Evolutionary conservation across 2,329 filamentous ascomycete genomes (phyloP).

Genomic region (Phaeosphaeria sp.): DNA sequence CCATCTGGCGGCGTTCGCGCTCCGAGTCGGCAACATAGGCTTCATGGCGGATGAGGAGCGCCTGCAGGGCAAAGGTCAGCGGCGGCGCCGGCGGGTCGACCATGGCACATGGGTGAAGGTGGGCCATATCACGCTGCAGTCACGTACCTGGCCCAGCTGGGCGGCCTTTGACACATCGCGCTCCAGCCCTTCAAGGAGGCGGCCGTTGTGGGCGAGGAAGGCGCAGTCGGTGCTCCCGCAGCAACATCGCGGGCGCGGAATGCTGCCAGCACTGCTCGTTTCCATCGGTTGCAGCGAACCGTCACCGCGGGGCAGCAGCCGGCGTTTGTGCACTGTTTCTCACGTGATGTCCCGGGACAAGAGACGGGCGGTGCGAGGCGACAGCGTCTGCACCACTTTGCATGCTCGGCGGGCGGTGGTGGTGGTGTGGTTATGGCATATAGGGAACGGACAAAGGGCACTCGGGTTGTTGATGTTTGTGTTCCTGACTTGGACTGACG

Average conservation of each 20-base stretch:
- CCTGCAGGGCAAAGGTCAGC: slow-evolving; percentile 79
- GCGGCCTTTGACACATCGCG: slow-evolving; percentile 87
- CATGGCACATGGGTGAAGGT: slow-evolving; percentile 40
- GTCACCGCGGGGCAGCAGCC: slow-evolving; percentile 23
- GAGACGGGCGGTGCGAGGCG: slow-evolving; percentile 7
- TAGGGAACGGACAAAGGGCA: slow-evolving; percentile 4
- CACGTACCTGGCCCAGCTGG: slow-evolving; percentile 85
- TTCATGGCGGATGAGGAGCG: slow-evolving; percentile 89
- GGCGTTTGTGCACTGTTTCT: slow-evolving; percentile 8
- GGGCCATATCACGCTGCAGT: slow-evolving; percentile 8
- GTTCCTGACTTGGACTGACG: slow-evolving; percentile 9
- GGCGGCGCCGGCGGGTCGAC: slow-evolving; percentile 36
- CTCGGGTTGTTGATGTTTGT: slow-evolving; percentile 11
- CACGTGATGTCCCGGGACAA: slow-evolving; percentile 2
- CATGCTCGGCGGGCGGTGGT: slow-evolving; percentile 24
- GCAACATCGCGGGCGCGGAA: slow-evolving; percentile 68
- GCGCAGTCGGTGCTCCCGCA: slow-evolving; percentile 83
- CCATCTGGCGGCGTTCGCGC: slow-evolving; percentile 78
- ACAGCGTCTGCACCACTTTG: slow-evolving; percentile 13
- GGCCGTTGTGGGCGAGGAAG: slow-evolving; percentile 81
- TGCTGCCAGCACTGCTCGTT: slow-evolving; percentile 31
- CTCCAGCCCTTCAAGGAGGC: slow-evolving; percentile 80
- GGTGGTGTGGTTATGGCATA: not conserved
- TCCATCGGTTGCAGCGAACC: slow-evolving; percentile 22
- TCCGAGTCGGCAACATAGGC: slow-evolving; percentile 93